Evolutionary conservation across 192 early-diverging fungal genomes (phyloP).

Genomic region (Allomyces macrogynus): DNA sequence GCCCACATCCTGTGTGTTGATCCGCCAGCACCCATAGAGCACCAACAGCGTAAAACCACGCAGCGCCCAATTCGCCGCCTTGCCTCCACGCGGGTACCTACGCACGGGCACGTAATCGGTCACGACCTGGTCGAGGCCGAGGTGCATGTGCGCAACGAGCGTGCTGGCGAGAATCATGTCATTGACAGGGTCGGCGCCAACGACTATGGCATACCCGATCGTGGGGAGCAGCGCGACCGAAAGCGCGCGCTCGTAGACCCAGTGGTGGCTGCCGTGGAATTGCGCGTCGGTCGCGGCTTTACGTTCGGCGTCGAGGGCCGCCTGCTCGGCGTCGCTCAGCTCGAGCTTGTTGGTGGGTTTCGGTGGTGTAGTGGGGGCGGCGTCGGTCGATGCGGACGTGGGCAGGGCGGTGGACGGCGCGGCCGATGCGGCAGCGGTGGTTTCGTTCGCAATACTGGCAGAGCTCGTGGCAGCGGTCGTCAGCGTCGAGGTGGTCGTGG

Average conservation of each 20-base stretch:
- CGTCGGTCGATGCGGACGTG: too few relatives aligned
- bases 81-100: slow-evolving; percentile 35
- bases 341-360: too few relatives aligned
- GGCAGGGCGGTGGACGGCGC: too few relatives aligned
- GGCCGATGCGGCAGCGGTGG: too few relatives aligned
- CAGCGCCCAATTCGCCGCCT: slow-evolving; percentile 39
- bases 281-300: too few relatives aligned
- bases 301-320: too few relatives aligned
- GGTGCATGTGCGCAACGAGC: slow-evolving; percentile 73
- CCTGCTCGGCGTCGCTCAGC: too few relatives aligned
- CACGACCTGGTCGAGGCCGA: slow-evolving; percentile 54
- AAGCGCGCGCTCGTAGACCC: slow-evolving; percentile 79
- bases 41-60: slow-evolving; percentile 45
- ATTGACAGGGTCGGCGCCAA: slow-evolving; percentile 68
- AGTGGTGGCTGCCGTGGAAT: slow-evolving; percentile 80
- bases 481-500: too few relatives aligned
- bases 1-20: slow-evolving; percentile 93
- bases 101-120: slow-evolving; percentile 69
- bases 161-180: slow-evolving; percentile 78
- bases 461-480: too few relatives aligned
- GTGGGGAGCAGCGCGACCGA: slow-evolving; percentile 54
- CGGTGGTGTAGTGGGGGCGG: too few relatives aligned
- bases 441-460: too few relatives aligned
- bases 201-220: slow-evolving; percentile 47
- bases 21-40: slow-evolving; percentile 70